Evolutionary conservation across 2,329 filamentous ascomycete species (phyloP).

Genomic region (Fonsecaea erecta): DNA sequence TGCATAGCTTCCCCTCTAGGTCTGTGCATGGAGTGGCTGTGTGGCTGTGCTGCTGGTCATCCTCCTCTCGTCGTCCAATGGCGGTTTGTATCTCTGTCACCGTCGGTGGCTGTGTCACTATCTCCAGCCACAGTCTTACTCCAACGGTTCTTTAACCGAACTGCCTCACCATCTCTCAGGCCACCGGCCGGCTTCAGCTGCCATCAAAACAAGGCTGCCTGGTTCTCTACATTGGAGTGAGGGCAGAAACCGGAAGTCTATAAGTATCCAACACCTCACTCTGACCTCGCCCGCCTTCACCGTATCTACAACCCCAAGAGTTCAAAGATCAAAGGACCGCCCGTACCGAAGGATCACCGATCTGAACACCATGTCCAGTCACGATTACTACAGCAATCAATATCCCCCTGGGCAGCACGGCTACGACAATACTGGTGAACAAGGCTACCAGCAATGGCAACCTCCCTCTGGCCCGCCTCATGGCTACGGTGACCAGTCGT

Average conservation of each 20-base stretch:
- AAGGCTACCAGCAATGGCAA: constrained; percentile 29
- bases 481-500: constrained; percentile 16
- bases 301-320: neutral
- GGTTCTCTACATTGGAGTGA: no score
- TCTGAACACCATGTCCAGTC: constrained; percentile 22
- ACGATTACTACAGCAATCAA: constrained; percentile 24
- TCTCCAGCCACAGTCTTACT: neutral
- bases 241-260: neutral
- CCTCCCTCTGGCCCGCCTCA: constrained; percentile 17
- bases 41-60: neutral
- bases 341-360: neutral
- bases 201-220: constrained; percentile 8
- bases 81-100: neutral
- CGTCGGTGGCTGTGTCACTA: neutral
- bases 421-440: constrained; percentile 16
- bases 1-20: neutral
- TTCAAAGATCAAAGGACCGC: neutral
- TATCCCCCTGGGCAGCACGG: constrained; percentile 25
- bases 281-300: neutral
- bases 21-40: neutral
- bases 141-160: no score
- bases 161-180: neutral
- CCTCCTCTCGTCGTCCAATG: neutral
- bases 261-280: constrained; percentile 2
- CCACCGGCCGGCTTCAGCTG: constrained; percentile 3